These are phyloP conservation scores for Nepenthes alata DNA, from an alignment of 179 eudicot genomes.

Conservation along the genomic window DNA sequence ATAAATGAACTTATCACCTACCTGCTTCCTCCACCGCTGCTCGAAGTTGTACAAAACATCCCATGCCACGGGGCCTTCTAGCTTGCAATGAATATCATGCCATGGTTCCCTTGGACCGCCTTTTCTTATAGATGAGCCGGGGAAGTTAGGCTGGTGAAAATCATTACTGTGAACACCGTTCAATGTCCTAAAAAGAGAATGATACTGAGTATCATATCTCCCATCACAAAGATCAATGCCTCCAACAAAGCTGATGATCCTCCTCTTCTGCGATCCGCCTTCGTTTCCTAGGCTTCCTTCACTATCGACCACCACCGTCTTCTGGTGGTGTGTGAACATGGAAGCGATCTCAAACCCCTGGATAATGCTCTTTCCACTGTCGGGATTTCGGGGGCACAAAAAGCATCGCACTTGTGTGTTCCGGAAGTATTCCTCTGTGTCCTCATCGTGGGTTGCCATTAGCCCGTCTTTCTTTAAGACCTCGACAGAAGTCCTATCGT, in stretches of 20 bases:
- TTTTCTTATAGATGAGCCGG: constrained; percentile 36
- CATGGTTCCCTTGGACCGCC: constrained; percentile 85
- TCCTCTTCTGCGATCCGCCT: constrained; percentile 15
- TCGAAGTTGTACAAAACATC: constrained; percentile 65
- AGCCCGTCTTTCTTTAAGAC: constrained; percentile 34
- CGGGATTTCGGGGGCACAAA: constrained; percentile 43
- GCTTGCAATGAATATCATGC: constrained; percentile 65
- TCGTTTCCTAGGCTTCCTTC: constrained; percentile 2
- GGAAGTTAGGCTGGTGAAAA: constrained; percentile 68
- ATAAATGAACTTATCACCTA: constrained; percentile 19
- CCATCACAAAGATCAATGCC: constrained; percentile 77
- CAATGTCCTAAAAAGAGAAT: constrained; percentile 48
- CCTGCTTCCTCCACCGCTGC: constrained; percentile 65
- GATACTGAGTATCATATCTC: constrained; percentile 50
- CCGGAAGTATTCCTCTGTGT: constrained; percentile 35
- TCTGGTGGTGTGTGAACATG: constrained; percentile 68
- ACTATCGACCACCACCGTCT: constrained; percentile 49
- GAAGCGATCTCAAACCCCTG: constrained; percentile 34
- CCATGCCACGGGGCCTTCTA: constrained; percentile 71
- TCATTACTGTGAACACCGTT: constrained; percentile 34
- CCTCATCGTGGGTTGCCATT: constrained; percentile 67
- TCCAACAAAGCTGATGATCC: constrained; percentile 45
- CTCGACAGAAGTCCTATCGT: constrained; percentile 46
- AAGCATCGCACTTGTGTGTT: constrained; percentile 37
- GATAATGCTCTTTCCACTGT: constrained; percentile 24